Percentiles rank a stretch among this genome's conserved stretches.
These are phyloP conservation scores for Cardamine chenopodiifolia DNA, from an alignment of 345 rosid species.

Conservation along the genomic window DNA sequence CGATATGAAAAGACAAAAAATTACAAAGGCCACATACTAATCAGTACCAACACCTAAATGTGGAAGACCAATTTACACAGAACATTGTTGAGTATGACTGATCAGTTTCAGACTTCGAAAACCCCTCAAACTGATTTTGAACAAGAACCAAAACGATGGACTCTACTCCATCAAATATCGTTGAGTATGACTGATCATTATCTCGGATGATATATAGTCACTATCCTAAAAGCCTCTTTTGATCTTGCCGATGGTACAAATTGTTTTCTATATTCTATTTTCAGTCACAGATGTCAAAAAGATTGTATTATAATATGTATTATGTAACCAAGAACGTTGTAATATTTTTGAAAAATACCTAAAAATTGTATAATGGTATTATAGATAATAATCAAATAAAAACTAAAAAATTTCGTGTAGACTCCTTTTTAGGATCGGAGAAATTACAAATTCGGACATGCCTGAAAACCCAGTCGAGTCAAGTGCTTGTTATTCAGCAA, in stretches of 20 bases:
- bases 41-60: no score
- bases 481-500: not conserved
- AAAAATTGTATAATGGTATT: not conserved
- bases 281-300: no score
- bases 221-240: not conserved
- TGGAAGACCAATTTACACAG: no score
- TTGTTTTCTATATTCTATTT: no score
- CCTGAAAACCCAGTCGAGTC: not conserved
- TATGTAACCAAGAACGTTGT: no score
- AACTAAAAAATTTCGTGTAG: not conserved
- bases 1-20: no score
- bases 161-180: not conserved
- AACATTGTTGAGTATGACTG: no score
- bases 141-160: not conserved
- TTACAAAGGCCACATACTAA: no score
- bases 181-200: not conserved
- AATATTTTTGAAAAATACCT: no score
- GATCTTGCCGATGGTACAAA: not conserved
- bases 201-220: no score
- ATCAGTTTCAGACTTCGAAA: no score
- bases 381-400: not conserved
- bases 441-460: not conserved
- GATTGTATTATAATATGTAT: no score
- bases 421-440: not conserved
- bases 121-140: not conserved